These are phyloP conservation scores for Canna indica DNA, from an alignment of 176 grass and related monocot species.

Conservation along the genomic window DNA sequence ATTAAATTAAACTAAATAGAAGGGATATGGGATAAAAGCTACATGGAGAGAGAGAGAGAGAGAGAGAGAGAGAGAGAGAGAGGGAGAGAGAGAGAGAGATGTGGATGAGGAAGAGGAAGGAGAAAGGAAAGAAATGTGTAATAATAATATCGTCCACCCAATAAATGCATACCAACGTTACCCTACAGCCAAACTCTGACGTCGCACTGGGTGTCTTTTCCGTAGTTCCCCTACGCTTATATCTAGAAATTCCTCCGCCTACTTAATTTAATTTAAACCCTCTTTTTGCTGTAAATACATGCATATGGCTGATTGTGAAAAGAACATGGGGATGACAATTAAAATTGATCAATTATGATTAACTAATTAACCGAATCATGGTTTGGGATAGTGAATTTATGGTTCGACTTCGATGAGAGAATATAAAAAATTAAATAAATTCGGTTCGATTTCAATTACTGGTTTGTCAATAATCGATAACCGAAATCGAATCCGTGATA, in stretches of 20 bases:
- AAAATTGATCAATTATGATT: no score
- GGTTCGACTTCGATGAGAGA: no score
- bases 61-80: conserved; percentile 18
- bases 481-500: no score
- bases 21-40: conserved; percentile 25
- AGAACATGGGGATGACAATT: no score
- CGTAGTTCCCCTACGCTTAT: conserved; percentile 23
- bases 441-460: no score
- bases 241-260: conserved; percentile 53
- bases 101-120: no score
- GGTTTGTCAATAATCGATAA: no score
- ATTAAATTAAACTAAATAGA: conserved; percentile 9
- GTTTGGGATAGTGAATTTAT: no score
- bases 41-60: conserved; percentile 14
- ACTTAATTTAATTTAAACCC: conserved; percentile 9
- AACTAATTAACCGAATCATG: no score
- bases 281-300: background rate
- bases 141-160: conserved; percentile 34
- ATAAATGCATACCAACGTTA: conserved; percentile 28
- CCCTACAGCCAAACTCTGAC: conserved; percentile 25
- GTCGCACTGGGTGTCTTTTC: conserved; percentile 71
- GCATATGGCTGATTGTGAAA: background rate
- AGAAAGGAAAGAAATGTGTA: no score
- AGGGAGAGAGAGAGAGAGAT: no score
- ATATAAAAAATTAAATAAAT: no score